These are phyloP conservation scores for Niebla homalea DNA, from an alignment of 495 filamentous ascomycete genomes.

Conservation along the genomic window DNA sequence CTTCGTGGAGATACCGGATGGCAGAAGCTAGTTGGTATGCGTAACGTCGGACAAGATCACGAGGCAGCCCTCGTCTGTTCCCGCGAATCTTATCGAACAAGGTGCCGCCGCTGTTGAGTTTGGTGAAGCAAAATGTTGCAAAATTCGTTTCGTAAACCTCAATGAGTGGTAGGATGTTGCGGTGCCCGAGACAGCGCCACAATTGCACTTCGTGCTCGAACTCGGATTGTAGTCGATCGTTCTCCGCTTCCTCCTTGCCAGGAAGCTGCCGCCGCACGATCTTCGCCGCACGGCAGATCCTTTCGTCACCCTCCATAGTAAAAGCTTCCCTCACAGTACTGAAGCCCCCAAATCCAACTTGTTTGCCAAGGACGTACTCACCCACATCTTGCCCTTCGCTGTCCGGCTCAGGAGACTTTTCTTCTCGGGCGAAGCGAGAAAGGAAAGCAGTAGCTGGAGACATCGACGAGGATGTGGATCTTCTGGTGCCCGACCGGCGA, in stretches of 20 bases:
- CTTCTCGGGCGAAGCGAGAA: slow-evolving; percentile 39
- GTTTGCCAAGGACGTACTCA: slow-evolving; percentile 59
- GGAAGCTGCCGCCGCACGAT: slow-evolving; percentile 52
- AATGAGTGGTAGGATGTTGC: slow-evolving; percentile 50
- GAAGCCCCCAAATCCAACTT: slow-evolving; percentile 59
- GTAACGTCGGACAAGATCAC: slow-evolving; percentile 46
- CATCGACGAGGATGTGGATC: slow-evolving; percentile 35
- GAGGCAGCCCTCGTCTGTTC: slow-evolving; percentile 41
- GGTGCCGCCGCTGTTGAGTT: slow-evolving; percentile 52
- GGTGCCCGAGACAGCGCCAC: slow-evolving; percentile 57
- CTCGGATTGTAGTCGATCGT: slow-evolving; percentile 56
- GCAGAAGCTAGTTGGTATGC: slow-evolving; percentile 55
- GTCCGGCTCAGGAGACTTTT: slow-evolving; percentile 41
- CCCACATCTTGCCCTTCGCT: slow-evolving; percentile 65
- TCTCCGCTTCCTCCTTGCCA: slow-evolving; percentile 45
- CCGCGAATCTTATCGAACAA: slow-evolving; percentile 55
- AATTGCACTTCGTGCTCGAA: slow-evolving; percentile 64
- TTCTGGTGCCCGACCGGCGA: slow-evolving; percentile 7
- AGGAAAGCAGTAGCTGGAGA: slow-evolving; percentile 46
- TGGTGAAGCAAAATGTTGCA: slow-evolving; percentile 65
- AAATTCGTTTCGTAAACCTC: slow-evolving; percentile 57
- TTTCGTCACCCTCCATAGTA: slow-evolving; percentile 44
- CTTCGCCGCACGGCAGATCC: slow-evolving; percentile 51
- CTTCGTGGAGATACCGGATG: slow-evolving; percentile 60
- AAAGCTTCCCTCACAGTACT: slow-evolving; percentile 59